Evolutionary conservation across 306 rosid species (phyloP), one percentile per base, ranked within the genome.

Genomic region (Vigna nakashimae): DNA sequence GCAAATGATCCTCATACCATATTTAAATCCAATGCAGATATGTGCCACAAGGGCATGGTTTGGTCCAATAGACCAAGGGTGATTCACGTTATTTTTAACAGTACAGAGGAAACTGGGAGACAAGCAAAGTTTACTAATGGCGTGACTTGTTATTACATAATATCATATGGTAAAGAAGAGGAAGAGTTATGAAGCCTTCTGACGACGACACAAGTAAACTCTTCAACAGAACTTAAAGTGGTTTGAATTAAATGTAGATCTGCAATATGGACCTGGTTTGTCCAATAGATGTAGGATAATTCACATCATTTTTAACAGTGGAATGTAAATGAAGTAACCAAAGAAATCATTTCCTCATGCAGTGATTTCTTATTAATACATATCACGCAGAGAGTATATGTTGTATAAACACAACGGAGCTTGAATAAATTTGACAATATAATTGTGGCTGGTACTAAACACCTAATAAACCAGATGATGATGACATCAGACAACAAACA

Each of bases 11-110:
- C 38, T 51, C 65, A 11, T 50, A 65, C 20, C 26, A 20, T 20
- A 20, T 18, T 22, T 51, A 32, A 71, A 78, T 43, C 20, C 38
- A 69, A 36, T 45, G 18, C 53, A 22, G 46, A 45, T 62, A 0
- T 56, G 15, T 9, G 43, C 68, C 18, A 45, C 43, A 32, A 8
- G 49, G 14, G 26, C 16, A 65, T 10, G 9, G 51, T 40, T 24
- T 73, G 45, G 45, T 78, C 63, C 64, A 69, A 28, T 43, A 20
- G 69, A 79, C 70, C 55, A 11, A 24, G 9, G 48, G 57, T 7
- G 42, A 58, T 43, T 63, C 34, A 20, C 34, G 18, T 9, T 1
- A 48, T 17, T 48, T 40, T 75, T 11, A 49, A 34, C 63, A 28
- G 18, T 69, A 56, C 13, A 62, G 34, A 24, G 78, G 34, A 38